Percentiles rank a stretch among this genome's conserved stretches.
These are phyloP conservation scores for Eimeria necatrix DNA, from an alignment of 169 alveolate genomes.

Conservation along the genomic window DNA sequence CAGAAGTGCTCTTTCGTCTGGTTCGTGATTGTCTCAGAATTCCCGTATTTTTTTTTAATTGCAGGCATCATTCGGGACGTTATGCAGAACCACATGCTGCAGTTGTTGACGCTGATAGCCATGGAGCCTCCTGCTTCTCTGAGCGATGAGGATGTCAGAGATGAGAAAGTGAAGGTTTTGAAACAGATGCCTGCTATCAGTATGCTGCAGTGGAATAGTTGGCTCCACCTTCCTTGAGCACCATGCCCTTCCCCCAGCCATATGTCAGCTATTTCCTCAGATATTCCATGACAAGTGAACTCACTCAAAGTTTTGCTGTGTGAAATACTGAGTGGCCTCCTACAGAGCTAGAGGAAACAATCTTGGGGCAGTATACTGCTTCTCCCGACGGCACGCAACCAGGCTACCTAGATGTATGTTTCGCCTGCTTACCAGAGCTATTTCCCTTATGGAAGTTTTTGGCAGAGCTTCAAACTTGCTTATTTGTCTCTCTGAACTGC, in stretches of 20 bases:
- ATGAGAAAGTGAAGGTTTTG: conserved; percentile 85
- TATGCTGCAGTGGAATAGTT: not conserved
- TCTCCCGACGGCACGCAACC: conserved; percentile 80
- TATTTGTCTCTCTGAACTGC: not conserved
- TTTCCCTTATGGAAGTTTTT: not conserved
- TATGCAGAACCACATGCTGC: conserved; percentile 88
- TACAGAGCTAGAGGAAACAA: conserved; percentile 82
- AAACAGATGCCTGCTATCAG: conserved; percentile 84
- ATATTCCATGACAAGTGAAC: no score
- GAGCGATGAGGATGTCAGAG: conserved; percentile 84
- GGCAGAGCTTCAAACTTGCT: not conserved
- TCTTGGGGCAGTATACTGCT: conserved; percentile 86
- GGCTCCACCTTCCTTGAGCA: no score
- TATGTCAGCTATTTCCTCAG: no score
- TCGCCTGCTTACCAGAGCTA: not conserved
- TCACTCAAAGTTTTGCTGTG: not conserved
- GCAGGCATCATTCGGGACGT: conserved; percentile 87
- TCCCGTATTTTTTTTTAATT: not conserved
- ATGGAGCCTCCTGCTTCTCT: conserved; percentile 87
- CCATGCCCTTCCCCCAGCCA: no score
- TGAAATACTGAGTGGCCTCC: not conserved
- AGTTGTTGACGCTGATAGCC: conserved; percentile 84
- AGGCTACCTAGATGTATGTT: conserved; percentile 78
- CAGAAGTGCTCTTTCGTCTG: not conserved
- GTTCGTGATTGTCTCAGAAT: no score